Conservation (phyloP, 371 early-diverging fungal species). For the Haplosporangium sp. region DNA sequence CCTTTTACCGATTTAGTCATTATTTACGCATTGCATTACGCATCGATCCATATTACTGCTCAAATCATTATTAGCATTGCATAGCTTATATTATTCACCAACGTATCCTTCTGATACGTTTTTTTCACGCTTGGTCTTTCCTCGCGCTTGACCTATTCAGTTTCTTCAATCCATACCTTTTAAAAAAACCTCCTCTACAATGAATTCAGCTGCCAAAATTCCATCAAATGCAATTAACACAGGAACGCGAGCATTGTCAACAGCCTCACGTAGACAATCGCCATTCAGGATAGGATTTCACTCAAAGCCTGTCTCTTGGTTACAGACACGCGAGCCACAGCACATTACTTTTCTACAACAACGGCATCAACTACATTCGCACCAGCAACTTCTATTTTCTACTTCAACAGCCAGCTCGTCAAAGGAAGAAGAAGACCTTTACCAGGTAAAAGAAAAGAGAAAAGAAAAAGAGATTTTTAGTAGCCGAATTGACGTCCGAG, state of each 20-base stretch:
- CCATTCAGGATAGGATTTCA: constrained; percentile 9
- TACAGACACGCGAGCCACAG: constrained; percentile 9
- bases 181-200: background rate
- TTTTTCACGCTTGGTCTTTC: background rate
- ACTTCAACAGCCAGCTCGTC: constrained; percentile 23
- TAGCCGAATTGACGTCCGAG: background rate
- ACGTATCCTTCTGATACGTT: background rate
- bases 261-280: constrained; percentile 12
- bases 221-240: constrained; percentile 26
- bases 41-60: no score
- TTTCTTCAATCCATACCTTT: background rate
- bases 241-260: constrained; percentile 30
- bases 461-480: background rate
- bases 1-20: no score
- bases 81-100: no score
- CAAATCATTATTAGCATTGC: no score
- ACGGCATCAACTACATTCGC: constrained; percentile 14
- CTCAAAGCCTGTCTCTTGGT: constrained; percentile 25
- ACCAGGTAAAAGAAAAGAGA: constrained; percentile 45
- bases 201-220: constrained; percentile 27
- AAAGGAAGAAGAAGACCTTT: constrained; percentile 52
- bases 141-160: background rate
- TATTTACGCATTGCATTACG: no score
- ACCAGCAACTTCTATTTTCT: constrained; percentile 17
- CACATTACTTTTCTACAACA: background rate